Evolutionary conservation across 345 rosid species (phyloP).

Genomic region (Hibiscus tridactylites): DNA sequence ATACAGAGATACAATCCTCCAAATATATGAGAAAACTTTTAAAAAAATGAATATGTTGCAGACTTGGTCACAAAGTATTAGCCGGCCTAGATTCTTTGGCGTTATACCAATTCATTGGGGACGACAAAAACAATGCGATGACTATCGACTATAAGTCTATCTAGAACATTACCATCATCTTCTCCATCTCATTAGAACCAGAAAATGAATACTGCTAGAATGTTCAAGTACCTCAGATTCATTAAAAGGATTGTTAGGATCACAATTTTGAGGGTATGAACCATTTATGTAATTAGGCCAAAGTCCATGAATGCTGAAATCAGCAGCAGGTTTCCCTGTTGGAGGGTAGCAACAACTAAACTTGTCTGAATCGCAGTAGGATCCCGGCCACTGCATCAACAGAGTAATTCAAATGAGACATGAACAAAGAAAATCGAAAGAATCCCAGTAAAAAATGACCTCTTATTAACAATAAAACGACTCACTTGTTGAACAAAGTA

Average conservation of each 20-base stretch:
- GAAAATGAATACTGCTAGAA: neutral
- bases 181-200: neutral
- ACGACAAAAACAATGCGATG: neutral
- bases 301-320: slow-evolving; percentile 87
- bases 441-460: neutral
- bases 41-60: neutral
- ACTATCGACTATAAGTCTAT: neutral
- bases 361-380: slow-evolving; percentile 55
- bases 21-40: neutral
- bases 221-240: slow-evolving; percentile 40
- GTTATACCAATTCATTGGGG: neutral
- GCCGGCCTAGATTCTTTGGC: neutral
- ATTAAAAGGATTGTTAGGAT: slow-evolving; percentile 40
- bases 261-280: slow-evolving; percentile 55
- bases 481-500: slow-evolving; percentile 87
- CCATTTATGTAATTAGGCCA: slow-evolving; percentile 83
- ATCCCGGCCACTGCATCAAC: slow-evolving; percentile 74
- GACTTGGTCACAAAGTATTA: neutral
- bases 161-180: neutral
- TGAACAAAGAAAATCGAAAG: neutral
- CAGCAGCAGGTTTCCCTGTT: slow-evolving; percentile 69
- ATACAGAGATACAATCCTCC: neutral
- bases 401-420: neutral
- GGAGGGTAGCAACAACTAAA: slow-evolving; percentile 72
- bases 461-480: neutral